Percentiles rank a stretch among this genome's conserved stretches.
Evolutionary conservation across 805 yeast genomes (phyloP).

Genomic region (Wickerhamomyces rabaulensis): DNA sequence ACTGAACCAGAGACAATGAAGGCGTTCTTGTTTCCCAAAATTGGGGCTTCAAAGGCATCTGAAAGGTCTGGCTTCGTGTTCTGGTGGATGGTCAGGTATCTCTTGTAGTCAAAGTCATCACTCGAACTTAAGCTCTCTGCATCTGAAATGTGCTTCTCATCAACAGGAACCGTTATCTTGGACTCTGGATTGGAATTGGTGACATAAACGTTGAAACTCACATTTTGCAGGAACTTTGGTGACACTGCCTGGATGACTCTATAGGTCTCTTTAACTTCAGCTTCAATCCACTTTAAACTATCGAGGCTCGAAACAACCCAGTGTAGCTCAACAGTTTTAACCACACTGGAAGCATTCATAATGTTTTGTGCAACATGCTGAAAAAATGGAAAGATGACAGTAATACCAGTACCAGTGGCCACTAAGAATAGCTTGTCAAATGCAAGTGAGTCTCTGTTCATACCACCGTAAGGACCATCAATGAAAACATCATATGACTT

Average conservation of each 20-base stretch:
- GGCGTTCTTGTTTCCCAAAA: conserved; percentile 28
- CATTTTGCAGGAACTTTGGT: neutral
- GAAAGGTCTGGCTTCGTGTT: conserved; percentile 14
- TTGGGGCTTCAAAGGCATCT: neutral
- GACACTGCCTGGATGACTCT: neutral
- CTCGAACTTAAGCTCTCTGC: neutral
- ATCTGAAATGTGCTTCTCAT: neutral
- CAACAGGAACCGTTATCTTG: neutral
- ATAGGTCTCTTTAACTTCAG: conserved; percentile 26
- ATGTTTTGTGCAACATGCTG: conserved; percentile 15
- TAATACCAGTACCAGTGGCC: conserved; percentile 48
- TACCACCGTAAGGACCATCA: conserved; percentile 59
- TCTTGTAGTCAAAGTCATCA: neutral
- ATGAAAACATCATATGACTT: conserved; percentile 25
- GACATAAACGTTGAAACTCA: conserved; percentile 23
- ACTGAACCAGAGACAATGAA: conserved; percentile 43
- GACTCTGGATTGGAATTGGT: conserved; percentile 21
- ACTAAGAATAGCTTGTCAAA: conserved; percentile 40
- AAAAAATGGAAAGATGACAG: conserved; percentile 44
- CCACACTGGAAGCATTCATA: conserved; percentile 7
- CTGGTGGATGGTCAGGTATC: conserved; percentile 4
- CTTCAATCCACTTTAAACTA: conserved; percentile 35
- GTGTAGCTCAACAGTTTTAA: conserved; percentile 32
- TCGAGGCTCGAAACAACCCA: conserved; percentile 38
- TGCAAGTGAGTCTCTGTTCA: conserved; percentile 36